Evolutionary conservation across 768 basidiomycete species (phyloP), one percentile per base, ranked within the genome.

Genomic region (Termitomyces sp.): DNA sequence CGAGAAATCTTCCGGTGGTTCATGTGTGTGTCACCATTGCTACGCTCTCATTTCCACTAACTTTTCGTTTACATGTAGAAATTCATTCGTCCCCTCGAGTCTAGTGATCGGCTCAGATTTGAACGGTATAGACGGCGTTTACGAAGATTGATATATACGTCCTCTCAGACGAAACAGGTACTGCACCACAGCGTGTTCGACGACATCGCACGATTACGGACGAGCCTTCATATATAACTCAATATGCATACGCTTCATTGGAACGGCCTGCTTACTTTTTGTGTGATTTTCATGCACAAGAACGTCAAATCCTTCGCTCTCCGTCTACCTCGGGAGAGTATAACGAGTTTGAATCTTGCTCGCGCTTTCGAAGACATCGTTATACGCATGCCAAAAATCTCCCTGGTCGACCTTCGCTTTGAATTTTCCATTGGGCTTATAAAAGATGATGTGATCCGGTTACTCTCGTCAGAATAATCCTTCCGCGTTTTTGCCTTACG

Each of bases 241-340:
- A 79, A 79, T 61, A 69, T 85, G 57, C 76, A 77, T 41, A 72
- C 74, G 3, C 70, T 88, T 5, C 68, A 75, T 18, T 87, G 84
- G 84, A 64, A 67, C 32, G 72, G 66, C 2, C 56, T 66, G 0
- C 63, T 72, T 3, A 44, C 60, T 18, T 63, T 71, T 11, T 71
- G 68, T 41, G 75, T 82, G 26, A 63, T 86, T 54, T 87, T 87
- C 68, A 83, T 87, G 77, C 82, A 84, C 63, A 67, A 70, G 35
- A 75, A 74, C 48, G 70, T 88, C 57, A 81, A 72, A 59, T 62
- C 53, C 10, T 72, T 78, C 51, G 59, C 61, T 28, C 52, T 76
- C 10, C 61, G 52, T 57, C 65, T 76, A 13, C 67, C 69, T 57
- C n/a, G 5, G 9, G 47, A 51, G 24, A 20, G 5, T 13, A 20